Base-by-base conservation (phyloP, 768 basidiomycete genomes). In the Russula lepida region DNA sequence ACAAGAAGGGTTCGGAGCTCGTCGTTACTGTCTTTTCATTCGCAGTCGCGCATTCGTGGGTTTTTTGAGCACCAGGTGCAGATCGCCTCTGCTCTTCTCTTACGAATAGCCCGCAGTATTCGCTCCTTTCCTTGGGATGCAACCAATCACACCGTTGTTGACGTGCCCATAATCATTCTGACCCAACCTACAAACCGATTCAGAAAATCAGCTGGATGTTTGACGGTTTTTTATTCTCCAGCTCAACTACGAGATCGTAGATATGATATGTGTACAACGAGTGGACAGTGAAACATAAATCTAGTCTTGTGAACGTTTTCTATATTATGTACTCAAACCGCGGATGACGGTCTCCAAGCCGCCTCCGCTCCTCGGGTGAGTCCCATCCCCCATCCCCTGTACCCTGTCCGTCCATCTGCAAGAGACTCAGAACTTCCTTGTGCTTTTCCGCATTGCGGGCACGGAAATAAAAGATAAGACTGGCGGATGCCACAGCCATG, bases 301-400 rank as follows among this genome's bases (percentile, higher is more conserved):
- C 2, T 35, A 37, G 25, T 27, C 51, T 28, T 3, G 11, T 37
- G 43, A 49, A 13, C 6, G 7, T 17, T 37, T 39, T 55, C 51
- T 60, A 65, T 15, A 35, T n/a, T n/a, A 62, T 66, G 39, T 48
- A 66, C 39, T 66, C 63, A 30, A 66, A 66, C 13, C 59, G 54
- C 15, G 65, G 65, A 28, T 66, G 65, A 17, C 65, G 58, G 48
- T 66, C 65, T 15, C 65, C 65, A n/a, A 60, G 54, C 32, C 59
- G 50, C 27, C 32, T 50, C 19, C 58, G 52, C 59, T 66, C 65
- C 39, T 27, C 27, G 12, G 27, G 48, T 21, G 65, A 66, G 53
- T 66, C 59, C 65, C 65, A 66, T 6, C 53, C 62, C 2, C 55
- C 63, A 0, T 35, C 17, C 13, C 32, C 58, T 2, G 37, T 59